phyloP scores from a whole-genome alignment of 2,329 filamentous ascomycete genomes.

The Penicillium expansum region DNA sequence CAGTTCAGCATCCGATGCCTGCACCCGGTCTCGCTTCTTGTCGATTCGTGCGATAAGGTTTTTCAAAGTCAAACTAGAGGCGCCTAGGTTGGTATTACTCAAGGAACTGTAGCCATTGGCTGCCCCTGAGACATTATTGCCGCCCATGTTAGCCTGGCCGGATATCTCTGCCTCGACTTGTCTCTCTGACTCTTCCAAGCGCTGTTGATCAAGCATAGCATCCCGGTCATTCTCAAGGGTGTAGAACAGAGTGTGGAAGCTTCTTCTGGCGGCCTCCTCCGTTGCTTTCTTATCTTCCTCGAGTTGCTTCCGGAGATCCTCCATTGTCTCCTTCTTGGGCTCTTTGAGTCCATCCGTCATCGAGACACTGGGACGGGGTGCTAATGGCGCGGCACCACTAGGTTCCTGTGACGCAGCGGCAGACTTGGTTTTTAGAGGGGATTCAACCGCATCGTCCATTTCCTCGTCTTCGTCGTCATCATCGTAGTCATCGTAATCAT shows the following conservation, averaged over 20 bases:
- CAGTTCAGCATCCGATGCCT: slow-evolving; percentile 88
- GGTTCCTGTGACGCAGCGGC: slow-evolving; percentile 54
- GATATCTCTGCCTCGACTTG: slow-evolving; percentile 96
- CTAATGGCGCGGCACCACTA: slow-evolving; percentile 65
- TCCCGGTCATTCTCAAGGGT: slow-evolving; percentile 92
- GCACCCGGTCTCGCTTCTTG: slow-evolving; percentile 82
- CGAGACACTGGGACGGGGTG: slow-evolving; percentile 64
- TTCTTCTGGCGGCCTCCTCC: slow-evolving; percentile 83
- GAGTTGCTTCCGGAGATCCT: slow-evolving; percentile 88
- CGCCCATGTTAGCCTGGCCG: slow-evolving; percentile 56
- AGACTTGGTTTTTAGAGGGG: slow-evolving; percentile 53
- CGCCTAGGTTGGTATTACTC: slow-evolving; percentile 89
- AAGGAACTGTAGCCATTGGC: slow-evolving; percentile 78
- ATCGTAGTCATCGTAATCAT: slow-evolving; percentile 68
- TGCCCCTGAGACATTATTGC: slow-evolving; percentile 50
- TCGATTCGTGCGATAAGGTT: slow-evolving; percentile 96
- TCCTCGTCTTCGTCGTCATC: slow-evolving; percentile 61
- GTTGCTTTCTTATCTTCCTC: slow-evolving; percentile 89
- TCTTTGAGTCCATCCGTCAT: slow-evolving; percentile 60
- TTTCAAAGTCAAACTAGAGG: slow-evolving; percentile 92
- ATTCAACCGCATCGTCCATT: slow-evolving; percentile 47
- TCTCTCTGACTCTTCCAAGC: slow-evolving; percentile 92
- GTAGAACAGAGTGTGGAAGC: slow-evolving; percentile 91
- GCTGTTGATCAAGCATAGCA: slow-evolving; percentile 96
- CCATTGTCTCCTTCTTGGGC: slow-evolving; percentile 63